phyloP scores from a whole-genome alignment of 176 grass and related monocot species.

The Carex parvula region DNA sequence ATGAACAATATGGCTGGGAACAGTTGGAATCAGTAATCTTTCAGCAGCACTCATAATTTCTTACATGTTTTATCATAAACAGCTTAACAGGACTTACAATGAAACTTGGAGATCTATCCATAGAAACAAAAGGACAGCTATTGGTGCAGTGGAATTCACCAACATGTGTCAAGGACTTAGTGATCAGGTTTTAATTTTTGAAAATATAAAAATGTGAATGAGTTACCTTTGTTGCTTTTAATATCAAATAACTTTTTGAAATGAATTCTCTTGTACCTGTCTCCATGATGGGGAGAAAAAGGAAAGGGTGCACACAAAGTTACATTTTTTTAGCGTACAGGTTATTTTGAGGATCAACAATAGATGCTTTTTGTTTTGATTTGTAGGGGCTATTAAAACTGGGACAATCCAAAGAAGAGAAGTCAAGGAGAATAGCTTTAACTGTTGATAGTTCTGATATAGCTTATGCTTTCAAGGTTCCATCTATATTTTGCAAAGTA shows the following conservation, averaged over 20 bases:
- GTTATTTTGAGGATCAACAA: background rate
- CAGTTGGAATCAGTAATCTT: background rate
- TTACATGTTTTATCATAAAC: slow-evolving; percentile 16
- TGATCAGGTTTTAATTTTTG: slow-evolving; percentile 59
- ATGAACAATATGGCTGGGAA: background rate
- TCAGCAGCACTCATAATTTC: background rate
- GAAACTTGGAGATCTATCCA: slow-evolving; percentile 82
- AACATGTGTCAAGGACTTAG: slow-evolving; percentile 81
- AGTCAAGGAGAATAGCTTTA: slow-evolving; percentile 62
- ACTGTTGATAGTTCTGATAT: slow-evolving; percentile 85
- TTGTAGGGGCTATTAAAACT: slow-evolving; percentile 73
- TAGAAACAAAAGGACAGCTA: slow-evolving; percentile 44
- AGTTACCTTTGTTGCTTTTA: background rate
- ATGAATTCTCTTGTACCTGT: background rate
- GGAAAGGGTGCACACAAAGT: slow-evolving; percentile 7
- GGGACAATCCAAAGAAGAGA: slow-evolving; percentile 65
- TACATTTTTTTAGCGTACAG: background rate
- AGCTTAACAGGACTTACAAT: slow-evolving; percentile 82
- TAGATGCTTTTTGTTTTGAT: slow-evolving; percentile 12
- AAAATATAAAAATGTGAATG: background rate
- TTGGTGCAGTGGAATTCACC: slow-evolving; percentile 76
- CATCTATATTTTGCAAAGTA: slow-evolving; percentile 20
- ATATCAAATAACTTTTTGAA: background rate
- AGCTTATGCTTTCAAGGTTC: slow-evolving; percentile 55
- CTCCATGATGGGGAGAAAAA: slow-evolving; percentile 8